phyloP scores from a whole-genome alignment of 2,329 filamentous ascomycete genomes.

The Epichloe amarillans region DNA sequence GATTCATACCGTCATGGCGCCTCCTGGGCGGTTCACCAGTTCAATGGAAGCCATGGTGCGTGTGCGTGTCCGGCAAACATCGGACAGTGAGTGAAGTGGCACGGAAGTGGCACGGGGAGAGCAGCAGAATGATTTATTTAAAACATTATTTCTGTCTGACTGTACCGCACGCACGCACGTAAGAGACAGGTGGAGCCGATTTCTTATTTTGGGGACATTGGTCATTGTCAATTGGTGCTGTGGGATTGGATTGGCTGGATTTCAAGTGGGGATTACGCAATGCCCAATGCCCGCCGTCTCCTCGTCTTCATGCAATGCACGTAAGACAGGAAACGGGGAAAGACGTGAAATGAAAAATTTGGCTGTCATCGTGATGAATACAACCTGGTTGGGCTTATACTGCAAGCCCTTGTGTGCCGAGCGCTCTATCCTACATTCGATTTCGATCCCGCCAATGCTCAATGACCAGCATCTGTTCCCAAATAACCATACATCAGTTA shows the following conservation, averaged over 20 bases:
- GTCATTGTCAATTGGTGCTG: constrained; percentile 20
- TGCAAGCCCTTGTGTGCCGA: neutral
- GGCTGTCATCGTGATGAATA: too few relatives aligned
- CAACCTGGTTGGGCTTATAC: too few relatives aligned
- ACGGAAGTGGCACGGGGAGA: neutral
- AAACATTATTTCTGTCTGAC: neutral
- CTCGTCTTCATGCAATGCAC: neutral
- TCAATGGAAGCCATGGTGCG: constrained; percentile 36
- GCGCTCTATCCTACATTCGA: neutral
- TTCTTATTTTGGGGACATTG: neutral
- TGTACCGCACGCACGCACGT: neutral
- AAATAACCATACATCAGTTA: neutral
- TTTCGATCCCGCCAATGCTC: neutral
- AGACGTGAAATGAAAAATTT: too few relatives aligned
- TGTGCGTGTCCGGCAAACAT: constrained; percentile 8
- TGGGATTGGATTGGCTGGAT: constrained; percentile 18
- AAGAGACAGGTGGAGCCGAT: neutral
- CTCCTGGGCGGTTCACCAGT: constrained; percentile 34
- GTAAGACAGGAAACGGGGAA: too few relatives aligned
- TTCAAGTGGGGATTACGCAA: neutral
- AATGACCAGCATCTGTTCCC: neutral
- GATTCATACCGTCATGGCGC: constrained; percentile 30
- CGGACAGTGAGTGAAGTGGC: neutral
- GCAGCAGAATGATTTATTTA: neutral
- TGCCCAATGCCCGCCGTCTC: neutral